Evolutionary conservation across 2,329 filamentous ascomycete species (phyloP).

Genomic region (Rutstroemia sp.): DNA sequence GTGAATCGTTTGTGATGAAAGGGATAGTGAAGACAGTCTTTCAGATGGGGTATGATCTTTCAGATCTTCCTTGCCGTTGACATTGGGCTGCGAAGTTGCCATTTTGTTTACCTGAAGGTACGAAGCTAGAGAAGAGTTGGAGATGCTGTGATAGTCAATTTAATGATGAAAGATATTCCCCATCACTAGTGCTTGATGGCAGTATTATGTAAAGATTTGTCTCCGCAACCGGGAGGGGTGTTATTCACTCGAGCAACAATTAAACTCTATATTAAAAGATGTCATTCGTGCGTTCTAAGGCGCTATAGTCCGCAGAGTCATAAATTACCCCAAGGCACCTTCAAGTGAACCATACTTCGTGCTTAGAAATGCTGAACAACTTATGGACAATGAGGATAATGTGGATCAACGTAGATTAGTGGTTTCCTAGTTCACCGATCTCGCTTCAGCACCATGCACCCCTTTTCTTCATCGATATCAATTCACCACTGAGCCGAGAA

Average conservation of each 20-base stretch:
- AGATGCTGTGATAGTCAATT: no score
- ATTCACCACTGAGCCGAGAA: not conserved
- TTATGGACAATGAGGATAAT: not conserved
- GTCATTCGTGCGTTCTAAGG: no score
- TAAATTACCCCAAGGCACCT: no score
- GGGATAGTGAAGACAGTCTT: constrained; percentile 34
- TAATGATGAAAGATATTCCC: no score
- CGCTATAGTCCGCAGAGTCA: no score
- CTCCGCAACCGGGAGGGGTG: no score
- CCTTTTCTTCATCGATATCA: not conserved
- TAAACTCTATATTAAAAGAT: no score
- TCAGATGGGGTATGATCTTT: constrained; percentile 11
- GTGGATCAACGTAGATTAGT: not conserved
- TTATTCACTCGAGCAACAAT: no score
- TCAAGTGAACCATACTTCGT: no score
- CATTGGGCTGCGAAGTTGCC: constrained; percentile 11
- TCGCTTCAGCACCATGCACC: not conserved
- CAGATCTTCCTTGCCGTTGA: constrained; percentile 13
- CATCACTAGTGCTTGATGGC: no score
- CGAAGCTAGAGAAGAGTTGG: not conserved
- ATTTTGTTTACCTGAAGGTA: constrained; percentile 4
- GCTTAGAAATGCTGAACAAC: not conserved
- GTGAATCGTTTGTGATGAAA: constrained; percentile 70
- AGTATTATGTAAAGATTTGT: no score
- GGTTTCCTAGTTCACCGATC: not conserved